Evolutionary conservation across 108 stramenopile species (phyloP), one percentile per base, ranked within the genome.

Genomic region (Mediolabrus comicus): DNA sequence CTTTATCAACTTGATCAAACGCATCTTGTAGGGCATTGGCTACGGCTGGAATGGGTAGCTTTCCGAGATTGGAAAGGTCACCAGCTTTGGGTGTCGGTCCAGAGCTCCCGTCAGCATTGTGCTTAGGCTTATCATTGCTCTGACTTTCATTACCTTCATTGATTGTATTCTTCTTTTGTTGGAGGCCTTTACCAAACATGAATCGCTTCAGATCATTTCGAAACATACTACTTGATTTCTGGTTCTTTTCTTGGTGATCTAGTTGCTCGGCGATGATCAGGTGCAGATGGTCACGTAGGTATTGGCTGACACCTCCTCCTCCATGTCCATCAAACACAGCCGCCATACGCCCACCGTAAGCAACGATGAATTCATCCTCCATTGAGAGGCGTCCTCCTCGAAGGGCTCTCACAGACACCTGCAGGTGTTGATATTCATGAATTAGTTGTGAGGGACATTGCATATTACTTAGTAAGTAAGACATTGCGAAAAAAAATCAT

Each of bases 301-400:
- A 90, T 29, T 65, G 79, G 38, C 90, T 86, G 8, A 98, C 96
- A 43, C 81, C 88, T 56, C 76, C 81, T 19, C 95, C 95, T 8
- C 98, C 98, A 77, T 98, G 98, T 2, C 98, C 98, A 72, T 98
- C 98, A 72, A 97, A 98, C 19, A 97, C 96, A 55, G 90, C 98
- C 12, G 75, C 81, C 58, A 95, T 86, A 35, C 83, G 74, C 1
- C 88, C 89, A 24, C 91, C 89, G 30, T 76, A 71, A 26, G 59
- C 84, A 24, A 95, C 70, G 11, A 81, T 46, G 61, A 75, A 91
- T 59, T 87, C 83, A 71, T 95, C 94, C 80, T 95, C 94, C 94
- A 95, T 95, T 29, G 86, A 87, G 24, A 85, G 84, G 9, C 94
- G 74, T 16, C 75, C 83, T 9, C 94, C 94, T 76, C 86, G 74